Evolutionary conservation across 768 basidiomycete species (phyloP).

Genomic region (Steccherinum ochraceum): DNA sequence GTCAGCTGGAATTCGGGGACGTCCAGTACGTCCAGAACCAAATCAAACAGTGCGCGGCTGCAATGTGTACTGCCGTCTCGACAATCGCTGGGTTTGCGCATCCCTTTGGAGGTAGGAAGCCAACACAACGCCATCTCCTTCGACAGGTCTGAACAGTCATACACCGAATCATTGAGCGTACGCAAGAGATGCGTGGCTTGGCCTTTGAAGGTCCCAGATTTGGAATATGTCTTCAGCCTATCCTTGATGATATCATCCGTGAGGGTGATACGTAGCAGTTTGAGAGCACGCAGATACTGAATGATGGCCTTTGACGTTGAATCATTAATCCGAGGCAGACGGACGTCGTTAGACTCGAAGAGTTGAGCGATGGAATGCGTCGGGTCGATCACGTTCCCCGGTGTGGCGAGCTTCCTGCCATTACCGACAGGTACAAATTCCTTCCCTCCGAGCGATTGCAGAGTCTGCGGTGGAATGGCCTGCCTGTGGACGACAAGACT

Average conservation of each 20-base stretch:
- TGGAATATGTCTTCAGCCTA: neutral
- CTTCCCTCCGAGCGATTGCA: neutral
- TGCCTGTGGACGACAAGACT: neutral
- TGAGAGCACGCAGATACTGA: neutral
- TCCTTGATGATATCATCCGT: constrained; percentile 1
- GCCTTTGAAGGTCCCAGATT: neutral
- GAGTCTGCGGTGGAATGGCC: neutral
- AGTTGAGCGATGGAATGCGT: neutral
- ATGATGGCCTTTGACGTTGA: neutral
- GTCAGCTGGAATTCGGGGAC: constrained; percentile 1
- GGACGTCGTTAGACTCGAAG: neutral
- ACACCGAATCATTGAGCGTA: constrained; percentile 6
- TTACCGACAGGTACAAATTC: constrained; percentile 4
- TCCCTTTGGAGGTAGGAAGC: constrained; percentile 33
- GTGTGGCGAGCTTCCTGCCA: neutral
- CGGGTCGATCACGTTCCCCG: constrained; percentile 5
- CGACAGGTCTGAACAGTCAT: constrained; percentile 13
- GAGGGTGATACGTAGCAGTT: constrained; percentile 1
- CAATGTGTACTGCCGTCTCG: constrained; percentile 9
- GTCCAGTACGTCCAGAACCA: constrained; percentile 29
- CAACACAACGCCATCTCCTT: constrained; percentile 20
- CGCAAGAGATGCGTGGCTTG: neutral
- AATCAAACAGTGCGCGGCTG: constrained; percentile 29
- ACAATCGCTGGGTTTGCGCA: constrained; percentile 21
- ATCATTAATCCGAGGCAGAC: neutral